These are phyloP conservation scores for Prunus davidiana DNA, from an alignment of 306 rosid genomes.

Conservation along the genomic window DNA sequence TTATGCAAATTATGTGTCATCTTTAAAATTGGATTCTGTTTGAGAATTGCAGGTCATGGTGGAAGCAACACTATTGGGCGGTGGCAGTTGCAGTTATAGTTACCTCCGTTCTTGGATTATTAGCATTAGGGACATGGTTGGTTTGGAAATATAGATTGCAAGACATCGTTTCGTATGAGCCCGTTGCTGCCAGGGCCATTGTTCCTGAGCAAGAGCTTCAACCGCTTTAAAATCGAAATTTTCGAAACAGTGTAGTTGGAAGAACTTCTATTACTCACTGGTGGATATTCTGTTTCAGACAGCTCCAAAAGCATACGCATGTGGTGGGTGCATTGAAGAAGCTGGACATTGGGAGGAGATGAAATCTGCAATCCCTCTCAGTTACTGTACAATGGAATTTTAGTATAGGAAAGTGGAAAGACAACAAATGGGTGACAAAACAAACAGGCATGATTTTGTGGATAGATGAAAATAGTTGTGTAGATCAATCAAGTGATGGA, in stretches of 20 bases:
- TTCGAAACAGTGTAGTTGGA: neutral
- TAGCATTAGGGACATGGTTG: constrained; percentile 32
- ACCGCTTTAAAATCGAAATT: constrained; percentile 15
- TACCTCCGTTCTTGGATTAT: constrained; percentile 28
- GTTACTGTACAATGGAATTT: constrained; percentile 10
- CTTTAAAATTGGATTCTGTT: neutral
- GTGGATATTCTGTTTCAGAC: neutral
- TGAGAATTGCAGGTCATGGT: constrained; percentile 37
- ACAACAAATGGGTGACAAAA: neutral
- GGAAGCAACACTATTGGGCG: constrained; percentile 29
- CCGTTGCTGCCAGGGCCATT: constrained; percentile 13
- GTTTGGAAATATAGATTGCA: constrained; percentile 33
- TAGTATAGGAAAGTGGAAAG: neutral
- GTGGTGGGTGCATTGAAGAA: neutral
- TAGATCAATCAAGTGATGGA: neutral
- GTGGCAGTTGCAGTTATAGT: constrained; percentile 28
- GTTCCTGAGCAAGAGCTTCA: constrained; percentile 54
- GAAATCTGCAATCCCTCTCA: constrained; percentile 11
- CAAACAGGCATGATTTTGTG: neutral
- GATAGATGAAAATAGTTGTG: neutral
- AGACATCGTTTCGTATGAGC: constrained; percentile 28
- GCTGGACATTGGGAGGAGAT: constrained; percentile 9
- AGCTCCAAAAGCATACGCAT: neutral
- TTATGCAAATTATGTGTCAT: neutral
- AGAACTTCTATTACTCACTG: neutral